These are phyloP conservation scores for Lyophyllum shimeji DNA, from an alignment of 768 basidiomycete species.

Conservation along the genomic window DNA sequence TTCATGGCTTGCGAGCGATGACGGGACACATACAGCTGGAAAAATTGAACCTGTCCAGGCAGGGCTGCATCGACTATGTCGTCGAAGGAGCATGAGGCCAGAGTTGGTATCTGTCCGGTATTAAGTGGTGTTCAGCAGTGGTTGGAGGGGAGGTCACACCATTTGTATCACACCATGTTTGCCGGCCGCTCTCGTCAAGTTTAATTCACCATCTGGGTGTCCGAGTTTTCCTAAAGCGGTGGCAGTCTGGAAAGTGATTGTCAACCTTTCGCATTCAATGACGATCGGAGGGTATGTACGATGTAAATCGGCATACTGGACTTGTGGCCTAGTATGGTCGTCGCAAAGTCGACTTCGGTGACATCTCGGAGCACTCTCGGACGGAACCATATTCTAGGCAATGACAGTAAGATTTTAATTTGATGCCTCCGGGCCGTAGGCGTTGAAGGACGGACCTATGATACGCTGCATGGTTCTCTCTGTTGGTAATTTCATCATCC, in stretches of 20 bases:
- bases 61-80: conserved; percentile 87
- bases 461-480: conserved; percentile 90
- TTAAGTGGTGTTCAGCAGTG: neutral
- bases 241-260: conserved; percentile 44
- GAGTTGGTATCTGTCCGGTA: conserved; percentile 76
- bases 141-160: conserved; percentile 24
- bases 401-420: neutral
- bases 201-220: conserved; percentile 93
- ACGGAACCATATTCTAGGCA: conserved; percentile 82
- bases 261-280: neutral
- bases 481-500: conserved; percentile 89
- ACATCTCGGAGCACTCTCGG: conserved; percentile 86
- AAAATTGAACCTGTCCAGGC: conserved; percentile 78
- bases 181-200: conserved; percentile 84
- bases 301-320: conserved; percentile 82
- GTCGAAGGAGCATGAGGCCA: conserved; percentile 95
- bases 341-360: conserved; percentile 82
- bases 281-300: conserved; percentile 34
- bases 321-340: conserved; percentile 74
- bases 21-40: conserved; percentile 64
- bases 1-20: neutral
- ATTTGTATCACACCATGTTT: conserved; percentile 63
- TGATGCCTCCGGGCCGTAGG: neutral
- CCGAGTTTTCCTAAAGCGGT: conserved; percentile 93
- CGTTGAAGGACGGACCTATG: conserved; percentile 56